Percentiles rank a stretch among this genome's conserved stretches.
phyloP scores from a whole-genome alignment of 2,329 filamentous ascomycete genomes.

The Fusarium verrucosum region DNA sequence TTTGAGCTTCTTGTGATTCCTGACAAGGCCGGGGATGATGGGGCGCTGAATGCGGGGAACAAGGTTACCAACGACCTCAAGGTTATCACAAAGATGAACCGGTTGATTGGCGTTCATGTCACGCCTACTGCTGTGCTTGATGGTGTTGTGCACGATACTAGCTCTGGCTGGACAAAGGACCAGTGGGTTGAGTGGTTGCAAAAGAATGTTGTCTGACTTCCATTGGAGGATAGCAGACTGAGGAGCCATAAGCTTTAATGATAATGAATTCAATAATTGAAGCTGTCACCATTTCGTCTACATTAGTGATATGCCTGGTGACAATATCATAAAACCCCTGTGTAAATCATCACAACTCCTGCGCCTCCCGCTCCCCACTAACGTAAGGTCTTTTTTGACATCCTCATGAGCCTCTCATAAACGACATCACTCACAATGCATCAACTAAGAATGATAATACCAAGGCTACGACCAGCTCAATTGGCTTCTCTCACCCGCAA shows the following conservation, averaged over 20 bases:
- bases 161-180: slow-evolving; percentile 78
- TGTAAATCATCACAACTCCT: slow-evolving; percentile 7
- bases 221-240: neutral
- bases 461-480: slow-evolving; percentile 34
- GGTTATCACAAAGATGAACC: slow-evolving; percentile 79
- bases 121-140: slow-evolving; percentile 91
- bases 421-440: slow-evolving; percentile 25
- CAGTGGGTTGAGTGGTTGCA: slow-evolving; percentile 89
- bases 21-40: slow-evolving; percentile 72
- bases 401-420: slow-evolving; percentile 11
- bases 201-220: slow-evolving; percentile 58
- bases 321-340: neutral
- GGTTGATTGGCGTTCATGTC: slow-evolving; percentile 85
- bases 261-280: slow-evolving; percentile 9
- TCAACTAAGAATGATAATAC: slow-evolving; percentile 33
- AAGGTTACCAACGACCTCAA: slow-evolving; percentile 86
- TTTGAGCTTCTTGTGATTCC: slow-evolving; percentile 74
- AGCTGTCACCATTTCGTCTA: slow-evolving; percentile 2
- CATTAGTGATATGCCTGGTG: neutral
- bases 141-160: slow-evolving; percentile 83
- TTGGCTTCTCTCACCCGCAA: slow-evolving; percentile 1
- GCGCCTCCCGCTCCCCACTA: slow-evolving; percentile 6
- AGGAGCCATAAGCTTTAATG: slow-evolving; percentile 18
- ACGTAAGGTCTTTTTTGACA: slow-evolving; percentile 19
- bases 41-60: slow-evolving; percentile 80